Evolutionary conservation across 306 rosid species (phyloP).

Genomic region (Ziziphus jujuba): DNA sequence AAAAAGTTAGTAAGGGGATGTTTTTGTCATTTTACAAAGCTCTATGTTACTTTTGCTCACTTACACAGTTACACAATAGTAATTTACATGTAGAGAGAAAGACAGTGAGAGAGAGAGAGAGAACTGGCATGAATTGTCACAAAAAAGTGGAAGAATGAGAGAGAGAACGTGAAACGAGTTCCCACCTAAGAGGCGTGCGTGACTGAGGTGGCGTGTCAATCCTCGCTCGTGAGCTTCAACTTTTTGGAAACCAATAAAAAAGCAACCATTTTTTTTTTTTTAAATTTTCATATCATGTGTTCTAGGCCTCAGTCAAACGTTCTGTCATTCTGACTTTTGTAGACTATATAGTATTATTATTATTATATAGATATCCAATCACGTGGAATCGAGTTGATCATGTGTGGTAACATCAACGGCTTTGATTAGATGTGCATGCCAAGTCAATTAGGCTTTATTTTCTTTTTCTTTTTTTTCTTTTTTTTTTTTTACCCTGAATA

Average conservation of each 20-base stretch:
- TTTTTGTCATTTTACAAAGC: slow-evolving; percentile 38
- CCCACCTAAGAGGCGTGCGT: slow-evolving; percentile 21
- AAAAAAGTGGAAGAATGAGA: background rate
- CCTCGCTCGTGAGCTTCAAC: background rate
- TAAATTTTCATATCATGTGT: background rate
- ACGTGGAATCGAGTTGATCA: slow-evolving; percentile 24
- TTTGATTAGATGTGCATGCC: slow-evolving; percentile 31
- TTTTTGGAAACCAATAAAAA: background rate
- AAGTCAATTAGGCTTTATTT: background rate
- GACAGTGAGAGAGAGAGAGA: background rate
- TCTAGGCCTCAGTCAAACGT: slow-evolving; percentile 17
- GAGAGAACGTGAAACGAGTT: slow-evolving; percentile 21
- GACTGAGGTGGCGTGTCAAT: slow-evolving; percentile 41
- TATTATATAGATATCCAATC: slow-evolving; percentile 4
- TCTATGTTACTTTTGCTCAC: background rate
- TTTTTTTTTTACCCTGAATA: no score
- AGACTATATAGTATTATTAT: background rate
- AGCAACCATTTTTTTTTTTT: no score
- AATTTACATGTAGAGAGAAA: background rate
- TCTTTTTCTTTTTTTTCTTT: no score
- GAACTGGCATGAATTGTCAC: slow-evolving; percentile 19
- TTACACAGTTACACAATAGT: background rate
- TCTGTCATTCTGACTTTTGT: slow-evolving; percentile 23
- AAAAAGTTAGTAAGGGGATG: slow-evolving; percentile 11
- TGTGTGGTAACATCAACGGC: slow-evolving; percentile 31